Evolutionary conservation across 2,329 filamentous ascomycete genomes (phyloP).

Genomic region (Proliferodiscus dingleyae): DNA sequence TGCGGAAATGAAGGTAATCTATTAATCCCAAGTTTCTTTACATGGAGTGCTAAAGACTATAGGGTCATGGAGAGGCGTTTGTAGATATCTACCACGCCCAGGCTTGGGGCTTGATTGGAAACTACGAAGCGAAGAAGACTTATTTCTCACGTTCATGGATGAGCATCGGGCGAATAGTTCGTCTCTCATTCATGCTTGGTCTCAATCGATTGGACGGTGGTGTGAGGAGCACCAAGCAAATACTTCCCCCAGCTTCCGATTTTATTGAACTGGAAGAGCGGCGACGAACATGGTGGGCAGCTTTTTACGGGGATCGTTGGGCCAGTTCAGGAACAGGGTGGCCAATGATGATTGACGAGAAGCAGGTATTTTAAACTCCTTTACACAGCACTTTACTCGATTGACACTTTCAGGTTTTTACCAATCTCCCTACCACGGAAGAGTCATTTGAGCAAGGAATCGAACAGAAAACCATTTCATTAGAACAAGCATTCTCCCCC

Average conservation of each 20-base stretch:
- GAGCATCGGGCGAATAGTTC: slow-evolving; percentile 66
- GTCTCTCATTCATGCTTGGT: slow-evolving; percentile 78
- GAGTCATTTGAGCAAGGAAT: slow-evolving; percentile 66
- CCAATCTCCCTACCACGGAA: slow-evolving; percentile 75
- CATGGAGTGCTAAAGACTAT: slow-evolving; percentile 17
- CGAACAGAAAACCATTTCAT: slow-evolving; percentile 55
- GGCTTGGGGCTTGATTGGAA: slow-evolving; percentile 68
- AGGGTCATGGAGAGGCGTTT: slow-evolving; percentile 72
- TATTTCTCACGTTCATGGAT: slow-evolving; percentile 82
- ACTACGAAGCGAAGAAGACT: slow-evolving; percentile 80
- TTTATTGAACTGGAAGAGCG: slow-evolving; percentile 82
- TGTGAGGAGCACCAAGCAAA: slow-evolving; percentile 65
- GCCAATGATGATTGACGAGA: slow-evolving; percentile 74
- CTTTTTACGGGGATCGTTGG: slow-evolving; percentile 78
- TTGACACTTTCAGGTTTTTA: slow-evolving; percentile 41
- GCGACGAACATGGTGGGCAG: slow-evolving; percentile 79
- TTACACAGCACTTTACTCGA: no score
- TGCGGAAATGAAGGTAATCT: slow-evolving; percentile 76
- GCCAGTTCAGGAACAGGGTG: slow-evolving; percentile 86
- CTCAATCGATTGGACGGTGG: slow-evolving; percentile 70
- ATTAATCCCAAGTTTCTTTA: no score
- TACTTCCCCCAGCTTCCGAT: slow-evolving; percentile 65
- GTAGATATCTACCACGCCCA: slow-evolving; percentile 78
- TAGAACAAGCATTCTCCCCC: slow-evolving; percentile 55
- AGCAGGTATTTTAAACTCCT: slow-evolving; percentile 49